These are phyloP conservation scores for Rosa lucieae DNA, from an alignment of 306 rosid species.

Conservation along the genomic window DNA sequence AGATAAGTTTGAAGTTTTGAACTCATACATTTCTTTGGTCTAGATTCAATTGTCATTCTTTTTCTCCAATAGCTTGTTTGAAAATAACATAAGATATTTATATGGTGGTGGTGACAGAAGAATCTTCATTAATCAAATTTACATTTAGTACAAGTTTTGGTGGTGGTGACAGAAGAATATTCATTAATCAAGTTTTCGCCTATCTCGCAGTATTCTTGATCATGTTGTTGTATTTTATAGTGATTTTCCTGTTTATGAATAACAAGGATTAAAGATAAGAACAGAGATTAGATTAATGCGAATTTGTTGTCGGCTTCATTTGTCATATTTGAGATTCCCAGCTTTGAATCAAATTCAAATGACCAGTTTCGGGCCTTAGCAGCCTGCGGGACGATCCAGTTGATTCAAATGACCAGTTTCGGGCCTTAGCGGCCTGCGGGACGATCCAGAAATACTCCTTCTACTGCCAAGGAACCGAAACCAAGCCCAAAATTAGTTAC, in stretches of 20 bases:
- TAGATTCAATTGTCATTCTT: not conserved
- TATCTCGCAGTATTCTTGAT: not conserved
- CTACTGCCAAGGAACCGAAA: too few relatives aligned
- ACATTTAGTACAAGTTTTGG: not conserved
- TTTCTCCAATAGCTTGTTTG: not conserved
- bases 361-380: not conserved
- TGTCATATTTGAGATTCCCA: not conserved
- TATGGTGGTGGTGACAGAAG: not conserved
- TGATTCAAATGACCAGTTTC: not conserved
- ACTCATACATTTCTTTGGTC: not conserved
- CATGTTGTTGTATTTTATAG: not conserved
- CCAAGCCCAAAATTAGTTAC: not conserved
- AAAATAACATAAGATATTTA: not conserved
- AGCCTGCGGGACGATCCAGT: not conserved
- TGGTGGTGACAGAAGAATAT: not conserved
- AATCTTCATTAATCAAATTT: not conserved
- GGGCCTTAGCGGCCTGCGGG: not conserved
- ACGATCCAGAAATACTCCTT: not conserved
- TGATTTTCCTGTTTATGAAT: not conserved
- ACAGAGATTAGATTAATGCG: not conserved
- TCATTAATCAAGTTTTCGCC: not conserved
- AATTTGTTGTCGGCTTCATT: too few relatives aligned
- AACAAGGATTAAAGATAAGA: not conserved
- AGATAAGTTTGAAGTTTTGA: not conserved
- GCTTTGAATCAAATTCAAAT: not conserved